phyloP scores from a whole-genome alignment of 2,329 filamentous ascomycete genomes.

The Parasarocladium wereldwijsianum region DNA sequence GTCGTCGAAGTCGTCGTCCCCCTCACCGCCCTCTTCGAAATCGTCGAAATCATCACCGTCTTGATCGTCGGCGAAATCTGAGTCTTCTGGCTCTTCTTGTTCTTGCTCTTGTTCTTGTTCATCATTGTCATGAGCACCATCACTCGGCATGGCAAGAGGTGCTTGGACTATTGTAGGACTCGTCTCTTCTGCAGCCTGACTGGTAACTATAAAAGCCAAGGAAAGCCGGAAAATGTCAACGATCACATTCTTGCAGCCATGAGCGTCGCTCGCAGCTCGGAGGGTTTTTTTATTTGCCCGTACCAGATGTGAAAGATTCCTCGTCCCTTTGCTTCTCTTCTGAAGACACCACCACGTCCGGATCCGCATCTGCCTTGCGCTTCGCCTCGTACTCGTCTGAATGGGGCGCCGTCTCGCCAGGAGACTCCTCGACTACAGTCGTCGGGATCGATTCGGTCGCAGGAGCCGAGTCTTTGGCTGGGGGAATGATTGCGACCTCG shows the following conservation, averaged over 20 bases:
- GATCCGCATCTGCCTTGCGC: conserved; percentile 35
- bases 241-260: conserved; percentile 1
- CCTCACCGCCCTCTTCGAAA: conserved; percentile 44
- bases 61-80: conserved; percentile 8
- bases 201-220: conserved; percentile 4
- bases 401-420: conserved; percentile 24
- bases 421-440: conserved; percentile 38
- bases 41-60: conserved; percentile 47
- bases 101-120: not conserved
- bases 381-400: conserved; percentile 29
- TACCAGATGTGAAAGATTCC: conserved; percentile 13
- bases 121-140: conserved; percentile 1
- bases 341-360: conserved; percentile 33
- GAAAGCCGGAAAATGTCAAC: not conserved
- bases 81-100: too few species aligned
- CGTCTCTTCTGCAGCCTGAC: conserved; percentile 3
- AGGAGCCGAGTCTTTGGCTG: conserved; percentile 10
- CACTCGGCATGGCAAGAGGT: conserved; percentile 3
- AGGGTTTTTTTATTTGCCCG: conserved; percentile 6
- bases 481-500: conserved; percentile 36
- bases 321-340: conserved; percentile 20
- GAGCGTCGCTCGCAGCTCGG: not conserved
- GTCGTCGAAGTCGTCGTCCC: conserved; percentile 47
- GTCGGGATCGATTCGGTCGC: conserved; percentile 22
- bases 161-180: not conserved